phyloP scores from a whole-genome alignment of 75 land plant species.

The Pseudotsuga menziesii region DNA sequence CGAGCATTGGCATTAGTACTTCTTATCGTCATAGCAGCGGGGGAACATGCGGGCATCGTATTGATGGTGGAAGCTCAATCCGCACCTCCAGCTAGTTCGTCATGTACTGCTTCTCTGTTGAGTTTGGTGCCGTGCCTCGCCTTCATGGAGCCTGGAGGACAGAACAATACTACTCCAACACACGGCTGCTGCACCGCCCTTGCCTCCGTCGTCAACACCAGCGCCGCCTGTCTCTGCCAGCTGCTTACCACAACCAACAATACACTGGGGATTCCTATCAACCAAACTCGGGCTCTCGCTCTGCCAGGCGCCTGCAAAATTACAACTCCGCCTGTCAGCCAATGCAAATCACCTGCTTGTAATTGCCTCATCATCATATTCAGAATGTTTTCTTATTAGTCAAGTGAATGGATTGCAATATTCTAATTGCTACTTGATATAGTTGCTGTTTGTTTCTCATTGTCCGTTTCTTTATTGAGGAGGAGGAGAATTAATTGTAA shows the following conservation, averaged over 20 bases:
- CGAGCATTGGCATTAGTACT: not conserved
- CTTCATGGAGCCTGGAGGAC: constrained; percentile 18
- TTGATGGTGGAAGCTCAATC: constrained; percentile 5
- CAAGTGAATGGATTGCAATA: too few species aligned
- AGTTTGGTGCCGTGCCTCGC: constrained; percentile 21
- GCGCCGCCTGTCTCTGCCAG: not conserved
- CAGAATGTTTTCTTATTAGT: too few species aligned
- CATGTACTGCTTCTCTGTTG: constrained; percentile 22
- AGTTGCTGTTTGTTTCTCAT: too few species aligned
- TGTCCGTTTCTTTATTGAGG: too few species aligned
- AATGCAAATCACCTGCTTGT: constrained; percentile 14
- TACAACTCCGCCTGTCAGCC: constrained; percentile 32
- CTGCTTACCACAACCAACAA: not conserved
- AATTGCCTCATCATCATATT: too few species aligned
- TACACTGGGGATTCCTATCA: constrained; percentile 33
- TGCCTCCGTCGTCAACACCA: not conserved
- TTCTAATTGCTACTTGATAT: too few species aligned
- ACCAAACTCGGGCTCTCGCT: constrained; percentile 40
- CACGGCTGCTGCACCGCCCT: not conserved
- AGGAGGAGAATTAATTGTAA: too few species aligned
- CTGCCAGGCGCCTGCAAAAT: constrained; percentile 40
- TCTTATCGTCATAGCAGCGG: not conserved
- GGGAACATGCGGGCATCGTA: not conserved
- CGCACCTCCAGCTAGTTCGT: not conserved
- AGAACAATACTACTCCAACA: not conserved